phyloP scores from a whole-genome alignment of 2,329 filamentous ascomycete genomes.

The Calcarisporium arbuscula region DNA sequence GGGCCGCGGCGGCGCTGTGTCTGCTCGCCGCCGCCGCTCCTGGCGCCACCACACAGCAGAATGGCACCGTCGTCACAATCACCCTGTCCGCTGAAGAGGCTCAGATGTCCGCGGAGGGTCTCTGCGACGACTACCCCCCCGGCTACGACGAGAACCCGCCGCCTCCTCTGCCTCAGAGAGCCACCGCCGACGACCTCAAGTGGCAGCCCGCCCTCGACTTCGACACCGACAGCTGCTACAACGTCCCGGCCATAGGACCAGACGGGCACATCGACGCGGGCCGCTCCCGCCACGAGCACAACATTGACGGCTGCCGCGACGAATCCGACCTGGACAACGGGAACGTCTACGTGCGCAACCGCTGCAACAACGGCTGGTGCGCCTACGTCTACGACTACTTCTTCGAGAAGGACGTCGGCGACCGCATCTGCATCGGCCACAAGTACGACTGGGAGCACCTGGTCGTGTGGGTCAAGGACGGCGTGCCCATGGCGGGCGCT shows the following conservation, averaged over 20 bases:
- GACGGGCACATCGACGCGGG: constrained; percentile 25
- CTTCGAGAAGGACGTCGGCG: constrained; percentile 35
- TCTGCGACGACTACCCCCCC: constrained; percentile 7
- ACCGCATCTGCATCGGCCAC: constrained; percentile 25
- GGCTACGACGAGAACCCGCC: constrained; percentile 12
- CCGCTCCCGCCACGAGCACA: constrained; percentile 20
- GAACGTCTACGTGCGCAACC: constrained; percentile 35
- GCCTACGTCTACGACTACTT: constrained; percentile 38
- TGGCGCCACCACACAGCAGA: neutral
- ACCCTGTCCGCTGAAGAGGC: too few species aligned
- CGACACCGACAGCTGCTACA: constrained; percentile 32
- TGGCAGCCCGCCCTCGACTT: constrained; percentile 24
- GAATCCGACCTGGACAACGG: constrained; percentile 26
- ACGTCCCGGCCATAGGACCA: constrained; percentile 29
- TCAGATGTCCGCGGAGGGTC: neutral
- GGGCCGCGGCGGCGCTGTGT: too few species aligned
- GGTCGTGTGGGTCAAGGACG: constrained; percentile 22
- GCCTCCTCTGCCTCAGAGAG: constrained; percentile 12
- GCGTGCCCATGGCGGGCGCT: constrained; percentile 19
- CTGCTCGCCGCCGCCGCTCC: too few species aligned
- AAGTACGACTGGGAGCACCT: constrained; percentile 34
- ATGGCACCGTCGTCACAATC: neutral
- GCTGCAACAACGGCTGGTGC: constrained; percentile 40
- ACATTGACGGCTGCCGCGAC: constrained; percentile 25
- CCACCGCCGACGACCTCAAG: constrained; percentile 14